Evolutionary conservation across 73 alveolate genomes (phyloP), one percentile per base, ranked within the genome.

Genomic region (Blepharisma japonicum): DNA sequence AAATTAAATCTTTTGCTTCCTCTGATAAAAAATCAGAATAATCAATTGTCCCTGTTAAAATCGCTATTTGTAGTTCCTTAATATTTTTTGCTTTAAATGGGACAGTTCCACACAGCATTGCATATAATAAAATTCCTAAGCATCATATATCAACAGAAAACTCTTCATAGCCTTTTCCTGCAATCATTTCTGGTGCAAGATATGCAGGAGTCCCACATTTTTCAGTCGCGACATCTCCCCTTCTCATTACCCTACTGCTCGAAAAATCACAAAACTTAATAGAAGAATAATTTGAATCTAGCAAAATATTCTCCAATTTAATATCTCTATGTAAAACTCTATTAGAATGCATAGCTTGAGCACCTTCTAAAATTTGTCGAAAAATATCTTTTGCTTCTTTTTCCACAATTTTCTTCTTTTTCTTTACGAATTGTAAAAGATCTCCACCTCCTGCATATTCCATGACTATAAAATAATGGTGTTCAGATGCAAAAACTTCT

Each of bases 181-280:
- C 88, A 21, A 96, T 90, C n/a, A 96, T 94, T 90, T 96, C 99
- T 25, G 99, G 99, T 1, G 99, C 99, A 9, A 96, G 93, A 86
- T 95, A 96, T 20, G 99, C 99, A 3, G 99, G 99, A 4, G 99
- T 96, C 32, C 99, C 99, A 71, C 99, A 96, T 80, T 96, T 89
- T 77, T 96, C 99, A 11, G 87, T 87, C 86, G 95, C 90, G 38
- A 83, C 88, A 55, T 93, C 91, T 7, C 96, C 97, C 50, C 87
- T 91, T 45, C 68, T 86, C 38, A 91, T 82, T 68, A 84, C 48
- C 81, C 93, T 96, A 8, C 97, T 88, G 32, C 95, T 98, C 6
- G 99, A 99, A 49, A 95, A 96, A 85, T 96, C 99, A 79, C 97
- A 95, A 42, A 96, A 78, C 85, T 96, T 96, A 14, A 96, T 94